Evolutionary conservation across 2,329 filamentous ascomycete genomes (phyloP).

Genomic region (Seiridium cupressi): DNA sequence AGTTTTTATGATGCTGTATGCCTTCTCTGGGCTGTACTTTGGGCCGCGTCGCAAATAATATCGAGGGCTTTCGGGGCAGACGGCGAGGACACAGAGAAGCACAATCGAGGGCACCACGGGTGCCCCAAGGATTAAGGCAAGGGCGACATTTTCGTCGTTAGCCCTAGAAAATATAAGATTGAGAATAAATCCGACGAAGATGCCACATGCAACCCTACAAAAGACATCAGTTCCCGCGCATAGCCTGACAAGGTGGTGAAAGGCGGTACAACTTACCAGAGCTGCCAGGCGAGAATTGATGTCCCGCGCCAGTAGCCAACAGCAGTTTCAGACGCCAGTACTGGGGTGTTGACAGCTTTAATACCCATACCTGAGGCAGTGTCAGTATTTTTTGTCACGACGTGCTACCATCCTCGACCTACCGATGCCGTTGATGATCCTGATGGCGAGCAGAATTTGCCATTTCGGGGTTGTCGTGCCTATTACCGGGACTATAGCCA

Average conservation of each 20-base stretch:
- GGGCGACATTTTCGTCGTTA: conserved; percentile 19
- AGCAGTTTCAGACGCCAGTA: conserved; percentile 44
- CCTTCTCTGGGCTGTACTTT: conserved; percentile 27
- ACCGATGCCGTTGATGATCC: conserved; percentile 11
- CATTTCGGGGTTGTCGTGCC: background rate
- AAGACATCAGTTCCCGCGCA: background rate
- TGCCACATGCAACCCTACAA: conserved; percentile 32
- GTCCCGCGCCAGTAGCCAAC: conserved; percentile 47
- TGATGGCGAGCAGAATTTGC: background rate
- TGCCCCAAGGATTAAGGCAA: conserved; percentile 29
- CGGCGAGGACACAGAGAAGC: conserved; percentile 25
- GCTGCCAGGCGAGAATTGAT: conserved; percentile 45
- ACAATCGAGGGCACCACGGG: conserved; percentile 27
- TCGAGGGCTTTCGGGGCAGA: conserved; percentile 33
- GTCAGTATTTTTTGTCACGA: background rate
- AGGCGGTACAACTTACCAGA: conserved; percentile 28
- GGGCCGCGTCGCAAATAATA: conserved; percentile 31
- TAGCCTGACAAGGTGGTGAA: no score
- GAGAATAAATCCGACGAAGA: conserved; percentile 32
- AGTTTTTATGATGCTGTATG: conserved; percentile 25
- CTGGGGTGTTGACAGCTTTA: conserved; percentile 46
- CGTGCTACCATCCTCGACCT: conserved; percentile 2
- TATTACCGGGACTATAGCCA: background rate
- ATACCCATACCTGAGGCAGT: conserved; percentile 40
- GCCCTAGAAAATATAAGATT: conserved; percentile 14